These are phyloP conservation scores for Kodamaea laetipori DNA, from an alignment of 805 yeast species.

Conservation along the genomic window DNA sequence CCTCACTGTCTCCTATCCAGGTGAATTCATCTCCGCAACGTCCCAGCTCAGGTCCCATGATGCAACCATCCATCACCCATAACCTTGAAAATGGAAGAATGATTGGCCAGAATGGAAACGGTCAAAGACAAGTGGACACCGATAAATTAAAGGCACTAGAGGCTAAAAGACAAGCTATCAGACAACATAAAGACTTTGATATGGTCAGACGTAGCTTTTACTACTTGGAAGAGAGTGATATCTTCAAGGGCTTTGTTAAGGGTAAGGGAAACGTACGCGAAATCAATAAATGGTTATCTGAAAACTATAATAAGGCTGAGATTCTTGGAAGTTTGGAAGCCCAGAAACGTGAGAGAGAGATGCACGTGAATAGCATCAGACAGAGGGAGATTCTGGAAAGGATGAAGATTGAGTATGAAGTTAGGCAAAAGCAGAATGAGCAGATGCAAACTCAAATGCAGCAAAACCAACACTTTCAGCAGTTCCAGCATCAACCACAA, in stretches of 20 bases:
- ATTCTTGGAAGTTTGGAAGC: conserved; percentile 24
- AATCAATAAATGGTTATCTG: conserved; percentile 40
- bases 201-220: conserved; percentile 37
- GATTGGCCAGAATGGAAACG: not conserved
- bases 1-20: conserved; percentile 42
- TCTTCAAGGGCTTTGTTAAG: conserved; percentile 44
- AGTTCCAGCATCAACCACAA: not conserved
- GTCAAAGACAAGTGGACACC: conserved; percentile 8
- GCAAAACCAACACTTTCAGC: conserved; percentile 1
- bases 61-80: conserved; percentile 10
- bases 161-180: conserved; percentile 36
- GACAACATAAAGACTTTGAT: conserved; percentile 43
- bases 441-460: conserved; percentile 8
- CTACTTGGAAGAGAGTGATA: conserved; percentile 43
- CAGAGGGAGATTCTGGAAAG: conserved; percentile 17
- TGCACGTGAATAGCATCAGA: conserved; percentile 16
- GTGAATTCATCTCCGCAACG: conserved; percentile 31
- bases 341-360: conserved; percentile 17
- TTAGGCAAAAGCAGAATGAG: conserved; percentile 9
- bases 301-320: conserved; percentile 32
- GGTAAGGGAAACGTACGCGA: conserved; percentile 46
- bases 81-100: conserved; percentile 1
- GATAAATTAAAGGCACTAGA: conserved; percentile 28
- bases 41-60: not conserved
- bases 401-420: conserved; percentile 21